Conservation (phyloP, 805 yeast genomes). For the Starmerella apis region DNA sequence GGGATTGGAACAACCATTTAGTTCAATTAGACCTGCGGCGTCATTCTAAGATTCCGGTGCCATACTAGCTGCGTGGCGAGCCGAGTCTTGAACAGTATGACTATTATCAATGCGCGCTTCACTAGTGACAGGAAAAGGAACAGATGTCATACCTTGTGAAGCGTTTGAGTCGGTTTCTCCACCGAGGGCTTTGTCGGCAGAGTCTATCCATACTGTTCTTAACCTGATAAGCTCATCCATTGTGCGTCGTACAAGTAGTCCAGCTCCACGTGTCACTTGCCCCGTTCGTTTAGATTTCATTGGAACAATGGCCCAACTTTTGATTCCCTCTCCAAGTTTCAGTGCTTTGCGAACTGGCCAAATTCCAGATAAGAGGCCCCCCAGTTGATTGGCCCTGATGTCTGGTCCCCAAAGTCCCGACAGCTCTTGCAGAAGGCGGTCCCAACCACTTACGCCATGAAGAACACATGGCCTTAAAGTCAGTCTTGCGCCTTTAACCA, state of each 20-base stretch:
- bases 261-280: conserved; percentile 14
- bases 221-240: conserved; percentile 16
- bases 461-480: conserved; percentile 49
- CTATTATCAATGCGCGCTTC: no score
- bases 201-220: conserved; percentile 15
- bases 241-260: conserved; percentile 14
- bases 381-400: conserved; percentile 67
- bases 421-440: conserved; percentile 45
- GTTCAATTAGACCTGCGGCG: no score
- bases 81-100: no score
- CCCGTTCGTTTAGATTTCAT: conserved; percentile 8
- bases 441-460: conserved; percentile 70
- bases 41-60: no score
- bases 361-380: conserved; percentile 72
- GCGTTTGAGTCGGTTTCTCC: neutral
- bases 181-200: conserved; percentile 9
- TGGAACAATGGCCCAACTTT: conserved; percentile 13
- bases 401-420: conserved; percentile 81
- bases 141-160: neutral
- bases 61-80: no score
- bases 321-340: conserved; percentile 12
- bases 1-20: no score
- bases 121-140: no score
- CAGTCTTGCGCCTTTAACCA: conserved; percentile 74
- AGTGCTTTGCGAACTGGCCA: conserved; percentile 50